Base-by-base conservation (phyloP, 352 stramenopile genomes). In the Phytophthora podocarpi region DNA sequence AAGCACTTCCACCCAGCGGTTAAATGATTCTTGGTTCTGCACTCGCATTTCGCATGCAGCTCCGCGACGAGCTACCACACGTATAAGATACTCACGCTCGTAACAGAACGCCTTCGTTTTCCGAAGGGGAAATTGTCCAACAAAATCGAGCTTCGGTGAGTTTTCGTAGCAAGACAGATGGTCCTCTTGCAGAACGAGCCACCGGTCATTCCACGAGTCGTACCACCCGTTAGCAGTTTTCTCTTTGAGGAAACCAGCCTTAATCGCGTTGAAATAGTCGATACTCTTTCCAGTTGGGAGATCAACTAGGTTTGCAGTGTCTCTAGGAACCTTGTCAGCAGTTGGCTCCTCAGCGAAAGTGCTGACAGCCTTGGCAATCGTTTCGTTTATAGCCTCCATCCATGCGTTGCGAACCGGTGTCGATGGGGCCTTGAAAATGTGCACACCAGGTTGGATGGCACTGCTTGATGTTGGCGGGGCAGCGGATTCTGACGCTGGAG, bases 191-290 rank as follows among this genome's bases (percentile, higher is more conserved):
- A 95, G 61, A 26, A 95, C 84, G 28, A 95, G 66, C 86, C 86
- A 95, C 4, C 84, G 77, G 34, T 81, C 90, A 39, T 80, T 87
- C 81, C 83, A 91, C 36, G 81, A 85, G 71, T 95, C 86, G 27
- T 93, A 93, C 82, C 84, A 95, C 0, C 80, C 82, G 26, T 91
- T 93, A 1, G 67, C 70, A 0, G 76, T 74, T n/a, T 86, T 90
- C 42, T 93, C 84, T 28, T 91, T 78, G 8, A 91, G 40, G 27
- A 90, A 90, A 0, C 85, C 81, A 2, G 75, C 72, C 46, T 91
- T 93, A 15, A 89, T 72, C 1, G 86, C 82, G 11, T 85, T 87
- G 43, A 95, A 95, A 49, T 89, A 95, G 58, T 93, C 84, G 7
- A 95, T 65, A 28, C 72, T 82, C 21, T 82, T 75, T 15, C 84